Base-by-base conservation (phyloP, 2,329 filamentous ascomycete genomes). In the Sporothrix pseudoabietina region DNA sequence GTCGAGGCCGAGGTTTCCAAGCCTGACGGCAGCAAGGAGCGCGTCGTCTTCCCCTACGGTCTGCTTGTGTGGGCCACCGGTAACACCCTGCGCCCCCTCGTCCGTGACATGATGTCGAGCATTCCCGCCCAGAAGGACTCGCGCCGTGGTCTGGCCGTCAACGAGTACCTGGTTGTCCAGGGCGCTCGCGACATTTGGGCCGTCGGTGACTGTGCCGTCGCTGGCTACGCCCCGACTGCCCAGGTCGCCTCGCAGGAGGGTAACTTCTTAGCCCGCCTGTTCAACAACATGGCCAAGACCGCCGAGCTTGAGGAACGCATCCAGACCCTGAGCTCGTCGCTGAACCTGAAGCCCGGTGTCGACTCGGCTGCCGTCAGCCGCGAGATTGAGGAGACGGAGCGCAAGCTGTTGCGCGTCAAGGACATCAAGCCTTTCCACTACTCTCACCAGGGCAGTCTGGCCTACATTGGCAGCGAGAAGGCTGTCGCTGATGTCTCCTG, bases 271-370 rank as follows among this genome's bases (percentile, higher is more conserved):
- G 96, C 94, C 55, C 91, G 93, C 76, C 90, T 99, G 75, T 98
- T 99, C 88, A 99, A 99, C 88, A 97, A 96, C 83, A 97, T 98
- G 93, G 96, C 94, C 81, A 97, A 94, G 88, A 97, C 94, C 2
- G 91, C 97, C 79, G 85, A 87, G 69, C 90, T 98, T 76, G 94
- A 98, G 85, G 78, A 82, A 49, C 89, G 94, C 80, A 89, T 99
- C 73, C 85, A 88, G 75, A 84, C 90, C 72, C 89, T 98, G 22
- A 90, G 88, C 82, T 82, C 85, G 72, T 84, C 82, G 76, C 82
- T 91, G 74, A 91, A 91, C 82, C 80, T 91, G 61, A 82, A 87
- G 81, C 86, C 87, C 54, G 88, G 88, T 75, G 87, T 87, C 75
- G 89, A 91, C 79, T 87, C 90, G n/a, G 90, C 93, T 72, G 90